phyloP scores from a whole-genome alignment of 345 rosid species.

The Litchi chinensis region DNA sequence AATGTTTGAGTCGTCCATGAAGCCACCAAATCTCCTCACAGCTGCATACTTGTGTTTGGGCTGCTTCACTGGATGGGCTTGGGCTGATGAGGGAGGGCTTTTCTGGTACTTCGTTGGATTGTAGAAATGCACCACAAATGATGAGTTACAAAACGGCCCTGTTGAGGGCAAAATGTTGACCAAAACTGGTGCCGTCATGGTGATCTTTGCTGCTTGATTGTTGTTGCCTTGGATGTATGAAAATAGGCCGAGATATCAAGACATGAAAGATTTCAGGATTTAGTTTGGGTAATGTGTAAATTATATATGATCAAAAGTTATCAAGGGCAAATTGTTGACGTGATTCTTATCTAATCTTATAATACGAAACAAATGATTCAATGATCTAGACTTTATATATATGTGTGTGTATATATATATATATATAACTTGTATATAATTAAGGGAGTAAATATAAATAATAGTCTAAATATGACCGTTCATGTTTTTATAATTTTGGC shows the following conservation, averaged over 20 bases:
- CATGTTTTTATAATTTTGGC: no score
- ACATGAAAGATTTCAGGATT: neutral
- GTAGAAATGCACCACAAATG: slow-evolving; percentile 28
- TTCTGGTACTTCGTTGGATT: slow-evolving; percentile 22
- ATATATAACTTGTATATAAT: no score
- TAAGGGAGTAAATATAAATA: neutral
- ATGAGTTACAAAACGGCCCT: slow-evolving; percentile 2
- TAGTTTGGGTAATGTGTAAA: neutral
- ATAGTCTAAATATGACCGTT: no score
- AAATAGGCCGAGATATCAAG: slow-evolving; percentile 19
- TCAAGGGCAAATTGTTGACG: no score
- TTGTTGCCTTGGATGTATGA: slow-evolving; percentile 35
- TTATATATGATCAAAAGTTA: no score
- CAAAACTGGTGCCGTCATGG: slow-evolving; percentile 36
- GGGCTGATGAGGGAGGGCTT: slow-evolving; percentile 15
- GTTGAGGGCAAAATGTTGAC: slow-evolving; percentile 22
- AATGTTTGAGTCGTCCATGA: slow-evolving; percentile 18
- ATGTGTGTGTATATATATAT: no score
- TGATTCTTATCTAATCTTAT: neutral
- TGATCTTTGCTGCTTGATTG: slow-evolving; percentile 20
- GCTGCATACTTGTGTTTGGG: neutral
- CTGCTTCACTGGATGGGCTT: neutral
- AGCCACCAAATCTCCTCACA: slow-evolving; percentile 35
- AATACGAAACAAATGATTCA: no score
- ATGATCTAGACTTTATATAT: no score